phyloP scores from a whole-genome alignment of 164 flowering plant genomes.

The Magnolia sinica region DNA sequence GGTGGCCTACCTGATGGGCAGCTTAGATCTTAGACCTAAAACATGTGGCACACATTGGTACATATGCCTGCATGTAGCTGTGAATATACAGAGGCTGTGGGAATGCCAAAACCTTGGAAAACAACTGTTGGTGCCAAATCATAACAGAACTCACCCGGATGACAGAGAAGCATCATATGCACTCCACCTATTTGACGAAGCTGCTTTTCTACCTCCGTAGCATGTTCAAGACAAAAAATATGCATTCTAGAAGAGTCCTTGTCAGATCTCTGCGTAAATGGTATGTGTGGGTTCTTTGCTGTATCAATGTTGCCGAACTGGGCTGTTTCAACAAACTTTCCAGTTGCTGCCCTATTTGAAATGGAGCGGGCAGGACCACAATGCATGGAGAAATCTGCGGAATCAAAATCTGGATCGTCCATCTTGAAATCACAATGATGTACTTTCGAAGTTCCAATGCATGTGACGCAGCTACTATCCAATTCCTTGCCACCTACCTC shows the following conservation, averaged over 20 bases:
- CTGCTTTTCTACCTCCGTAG: conserved; percentile 74
- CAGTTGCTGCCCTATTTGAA: conserved; percentile 18
- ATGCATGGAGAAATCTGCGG: conserved; percentile 5
- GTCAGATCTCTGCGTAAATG: conserved; percentile 39
- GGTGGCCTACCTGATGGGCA: not conserved
- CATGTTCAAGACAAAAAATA: conserved; percentile 97
- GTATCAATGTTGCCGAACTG: conserved; percentile 17
- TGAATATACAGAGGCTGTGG: not conserved
- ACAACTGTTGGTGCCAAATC: not conserved
- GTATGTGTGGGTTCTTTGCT: conserved; percentile 18
- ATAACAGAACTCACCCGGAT: conserved; percentile 59
- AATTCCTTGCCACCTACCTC: conserved; percentile 3
- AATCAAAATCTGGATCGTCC: conserved; percentile 13
- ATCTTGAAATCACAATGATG: conserved; percentile 10
- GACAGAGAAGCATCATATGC: conserved; percentile 68
- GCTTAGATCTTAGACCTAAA: not conserved
- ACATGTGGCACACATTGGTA: not conserved
- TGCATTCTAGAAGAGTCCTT: conserved; percentile 79
- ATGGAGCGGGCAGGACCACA: conserved; percentile 6
- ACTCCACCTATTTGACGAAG: conserved; percentile 81
- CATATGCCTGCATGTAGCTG: not conserved
- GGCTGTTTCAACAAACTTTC: conserved; percentile 22
- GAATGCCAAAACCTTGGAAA: not conserved
- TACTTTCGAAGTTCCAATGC: conserved; percentile 10
- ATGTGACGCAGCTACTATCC: conserved; percentile 1